Base-by-base conservation (phyloP, 2,329 filamentous ascomycete genomes). In the Knoxdaviesia proteae region DNA sequence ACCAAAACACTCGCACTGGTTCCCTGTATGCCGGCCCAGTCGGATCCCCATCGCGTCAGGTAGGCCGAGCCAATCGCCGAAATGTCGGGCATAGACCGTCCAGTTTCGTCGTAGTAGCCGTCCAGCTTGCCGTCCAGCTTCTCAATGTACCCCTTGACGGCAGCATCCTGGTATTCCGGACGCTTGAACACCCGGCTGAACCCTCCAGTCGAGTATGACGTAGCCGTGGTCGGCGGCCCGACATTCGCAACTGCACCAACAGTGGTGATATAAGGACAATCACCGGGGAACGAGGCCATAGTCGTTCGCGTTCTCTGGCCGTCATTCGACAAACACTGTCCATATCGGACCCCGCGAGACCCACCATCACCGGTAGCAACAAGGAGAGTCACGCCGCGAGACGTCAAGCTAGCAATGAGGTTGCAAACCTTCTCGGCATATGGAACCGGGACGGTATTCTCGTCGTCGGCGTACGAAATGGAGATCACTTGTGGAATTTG, bases 261-360 rank as follows among this genome's bases (percentile, higher is more conserved):
- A 3, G 67, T 60, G 0, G 79, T 83, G 6, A 82, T 69, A 54
- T 71, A 83, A 0, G 77, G 78, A 49, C 79, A 84, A 0, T 69
- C 68, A 0, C 68, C 69, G 0, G 79, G 79, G 56, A 82, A 84
- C 5, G 65, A 67, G 1, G 75, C 66, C 32, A 74, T 60, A 51
- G 77, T 74, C 20, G 66, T 61, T 7, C 66, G 65, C 1, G 61
- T 65, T 45, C 69, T 64, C 38, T 58, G 62, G 29, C 74, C 75
- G 44, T 79, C 72, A 51, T 77, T 74, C 44, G 64, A 64, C 42
- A 63, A 57, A 57, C 76, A 81, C 20, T 48, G 52, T 45, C 73
- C 76, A 45, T 57, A 53, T 10, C 58, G 58, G 3, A 57, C 60
- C 4, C 63, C 64, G 3, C 57, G 58, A 3, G 62, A 58, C 20